Base-by-base conservation (phyloP, 345 rosid species). In the Excoecaria agallocha region DNA sequence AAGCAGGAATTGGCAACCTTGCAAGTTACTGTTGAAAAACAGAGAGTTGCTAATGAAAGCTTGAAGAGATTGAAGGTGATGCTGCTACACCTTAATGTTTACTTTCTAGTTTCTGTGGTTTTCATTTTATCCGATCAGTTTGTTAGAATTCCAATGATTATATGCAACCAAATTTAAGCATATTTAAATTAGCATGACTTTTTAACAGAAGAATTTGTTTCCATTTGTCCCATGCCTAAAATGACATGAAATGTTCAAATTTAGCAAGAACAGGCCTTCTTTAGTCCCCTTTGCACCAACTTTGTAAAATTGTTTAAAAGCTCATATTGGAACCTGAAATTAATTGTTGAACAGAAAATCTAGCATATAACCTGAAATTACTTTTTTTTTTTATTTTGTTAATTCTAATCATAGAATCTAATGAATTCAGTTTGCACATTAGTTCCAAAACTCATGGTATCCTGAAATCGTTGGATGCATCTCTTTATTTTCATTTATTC, bases 31-130 rank as follows among this genome's bases (percentile, higher is more conserved):
- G 15, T 89, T 12, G 94, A 88, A 80, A 78, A 88, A 79, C 85
- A 86, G 69, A 91, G 84, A 78, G 77, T 82, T 59, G 76, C 41
- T 66, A 91, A 89, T 81, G 86, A 77, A 68, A 78, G 76, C 60
- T 80, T 89, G 63, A 93, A 93, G 89, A 91, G 82, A 78, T 73
- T 71, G 68, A 91, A 88, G 94, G 98, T 76, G 9, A 68, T 39
- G 8, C 7, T 37, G 12, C 45, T 20, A 56, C 17, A 66, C 3
- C 49, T 51, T 5, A 3, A 2, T n/a, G 46, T 24, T 49, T 12
- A 12, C 49, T 25, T 16, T 39, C 11, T 17, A 19, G 9, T 19
- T 11, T 37, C 1, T 54, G 39, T 58, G 9, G 22, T 10, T 46
- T 6, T 70, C 48, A 43, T 43, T 43, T 43, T 43, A 43, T 43